Percentiles rank a stretch among this genome's conserved stretches.
Evolutionary conservation across 2,329 filamentous ascomycete species (phyloP).

Genomic region (Daldinia eschscholtzii): DNA sequence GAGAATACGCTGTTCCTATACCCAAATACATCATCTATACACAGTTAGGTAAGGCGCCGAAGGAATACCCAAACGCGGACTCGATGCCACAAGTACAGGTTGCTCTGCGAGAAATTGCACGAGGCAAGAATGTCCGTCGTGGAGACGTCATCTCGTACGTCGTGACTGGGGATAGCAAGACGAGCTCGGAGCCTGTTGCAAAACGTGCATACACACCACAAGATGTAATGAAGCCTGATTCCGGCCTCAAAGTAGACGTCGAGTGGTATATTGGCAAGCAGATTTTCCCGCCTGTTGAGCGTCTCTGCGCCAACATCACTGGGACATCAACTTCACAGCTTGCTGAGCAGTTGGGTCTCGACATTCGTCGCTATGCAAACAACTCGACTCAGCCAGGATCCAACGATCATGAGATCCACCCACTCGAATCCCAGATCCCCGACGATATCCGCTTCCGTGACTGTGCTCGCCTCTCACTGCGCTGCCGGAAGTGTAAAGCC

Average conservation of each 20-base stretch:
- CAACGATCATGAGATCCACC: constrained; percentile 81
- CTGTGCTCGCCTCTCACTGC: constrained; percentile 79
- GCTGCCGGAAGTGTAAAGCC: constrained; percentile 84
- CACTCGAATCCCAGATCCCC: constrained; percentile 93
- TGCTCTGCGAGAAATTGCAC: constrained; percentile 85
- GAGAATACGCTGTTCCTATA: constrained; percentile 77
- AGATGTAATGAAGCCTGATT: constrained; percentile 83
- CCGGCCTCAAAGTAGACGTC: constrained; percentile 85
- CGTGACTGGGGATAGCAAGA: constrained; percentile 79
- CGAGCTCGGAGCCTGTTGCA: constrained; percentile 75
- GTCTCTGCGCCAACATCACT: constrained; percentile 94
- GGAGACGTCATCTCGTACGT: constrained; percentile 98
- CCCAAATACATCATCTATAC: constrained; percentile 98
- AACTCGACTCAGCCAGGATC: constrained; percentile 61
- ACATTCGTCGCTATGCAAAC: constrained; percentile 87
- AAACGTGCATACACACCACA: constrained; percentile 91
- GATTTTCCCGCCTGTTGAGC: constrained; percentile 96
- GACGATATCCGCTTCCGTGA: constrained; percentile 90
- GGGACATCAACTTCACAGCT: constrained; percentile 92
- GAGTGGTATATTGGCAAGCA: constrained; percentile 99
- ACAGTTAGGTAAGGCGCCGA: constrained; percentile 93
- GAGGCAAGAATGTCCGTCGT: constrained; percentile 88
- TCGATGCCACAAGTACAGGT: constrained; percentile 98
- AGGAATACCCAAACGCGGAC: constrained; percentile 93
- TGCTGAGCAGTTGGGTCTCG: constrained; percentile 92